Percentiles rank a stretch among this genome's conserved stretches.
Evolutionary conservation across 345 rosid genomes (phyloP).

Genomic region (Heritiera littoralis): DNA sequence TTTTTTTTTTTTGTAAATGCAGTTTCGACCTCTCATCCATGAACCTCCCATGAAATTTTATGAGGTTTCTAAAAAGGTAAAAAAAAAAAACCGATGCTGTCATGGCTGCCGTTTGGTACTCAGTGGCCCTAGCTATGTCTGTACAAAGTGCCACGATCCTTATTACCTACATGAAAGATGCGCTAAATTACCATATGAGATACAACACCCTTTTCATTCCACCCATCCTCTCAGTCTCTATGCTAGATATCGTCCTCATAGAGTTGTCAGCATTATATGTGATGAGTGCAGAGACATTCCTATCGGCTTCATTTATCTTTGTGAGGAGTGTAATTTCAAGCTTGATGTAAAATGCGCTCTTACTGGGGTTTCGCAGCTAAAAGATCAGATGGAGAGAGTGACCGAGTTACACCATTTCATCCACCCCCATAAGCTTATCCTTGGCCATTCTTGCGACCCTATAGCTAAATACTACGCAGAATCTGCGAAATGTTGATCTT

Average conservation of each 20-base stretch:
- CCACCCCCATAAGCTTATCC: not conserved
- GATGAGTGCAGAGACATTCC: not conserved
- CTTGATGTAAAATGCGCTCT: conserved; percentile 11
- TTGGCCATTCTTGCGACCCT: not conserved
- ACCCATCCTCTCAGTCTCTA: not conserved
- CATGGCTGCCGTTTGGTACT: not conserved
- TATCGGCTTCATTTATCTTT: not conserved
- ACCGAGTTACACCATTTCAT: not conserved
- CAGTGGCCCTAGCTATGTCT: not conserved
- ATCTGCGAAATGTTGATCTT: not conserved
- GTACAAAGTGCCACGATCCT: not conserved
- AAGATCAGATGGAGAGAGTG: not conserved
- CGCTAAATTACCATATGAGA: not conserved
- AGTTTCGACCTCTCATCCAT: not conserved
- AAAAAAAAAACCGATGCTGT: not conserved
- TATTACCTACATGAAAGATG: not conserved
- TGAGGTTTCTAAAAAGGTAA: not conserved
- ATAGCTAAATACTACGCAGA: fast-evolving
- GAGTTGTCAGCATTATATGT: not conserved
- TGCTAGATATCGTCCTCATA: no score
- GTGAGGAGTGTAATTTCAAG: not conserved
- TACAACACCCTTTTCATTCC: conserved; percentile 1
- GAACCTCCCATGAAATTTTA: not conserved
- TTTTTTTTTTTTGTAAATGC: not conserved
- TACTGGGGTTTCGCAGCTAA: not conserved